Percentiles rank a stretch among this genome's conserved stretches.
Evolutionary conservation across 2,329 filamentous ascomycete species (phyloP).

Genomic region (Epichloe gansuensis): DNA sequence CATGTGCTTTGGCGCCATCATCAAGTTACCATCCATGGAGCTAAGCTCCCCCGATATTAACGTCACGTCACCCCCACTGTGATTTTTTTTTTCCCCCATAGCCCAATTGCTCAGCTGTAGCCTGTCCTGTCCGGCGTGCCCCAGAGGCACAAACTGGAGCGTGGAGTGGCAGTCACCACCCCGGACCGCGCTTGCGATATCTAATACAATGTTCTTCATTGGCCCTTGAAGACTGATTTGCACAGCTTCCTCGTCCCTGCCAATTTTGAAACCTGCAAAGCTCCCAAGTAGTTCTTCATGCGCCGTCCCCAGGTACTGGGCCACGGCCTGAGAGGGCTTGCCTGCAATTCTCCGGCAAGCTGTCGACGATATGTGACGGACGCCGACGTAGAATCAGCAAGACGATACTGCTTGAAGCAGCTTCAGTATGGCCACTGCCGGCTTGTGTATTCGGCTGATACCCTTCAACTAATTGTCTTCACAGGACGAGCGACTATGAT

Average conservation of each 20-base stretch:
- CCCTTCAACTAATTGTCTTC: slow-evolving; percentile 4
- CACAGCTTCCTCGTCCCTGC: background rate
- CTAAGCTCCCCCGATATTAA: background rate
- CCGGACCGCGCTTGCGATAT: background rate
- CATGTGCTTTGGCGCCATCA: slow-evolving; percentile 11
- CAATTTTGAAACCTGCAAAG: background rate
- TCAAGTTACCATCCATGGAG: background rate
- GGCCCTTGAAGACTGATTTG: background rate
- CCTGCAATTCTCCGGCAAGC: slow-evolving; percentile 10
- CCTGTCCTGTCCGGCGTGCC: too few relatives aligned
- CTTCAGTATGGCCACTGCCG: slow-evolving; percentile 27
- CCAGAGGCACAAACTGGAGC: too few relatives aligned
- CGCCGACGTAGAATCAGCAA: slow-evolving; percentile 38
- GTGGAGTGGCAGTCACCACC: background rate
- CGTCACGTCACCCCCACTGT: slow-evolving; percentile 12
- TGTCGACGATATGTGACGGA: slow-evolving; percentile 35
- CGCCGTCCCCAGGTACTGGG: slow-evolving; percentile 22
- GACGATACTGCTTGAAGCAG: slow-evolving; percentile 41
- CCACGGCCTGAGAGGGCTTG: slow-evolving; percentile 26
- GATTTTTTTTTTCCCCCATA: background rate
- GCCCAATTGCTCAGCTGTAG: background rate
- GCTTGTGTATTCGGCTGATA: too few relatives aligned
- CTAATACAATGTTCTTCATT: slow-evolving; percentile 10
- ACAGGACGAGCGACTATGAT: slow-evolving; percentile 75
- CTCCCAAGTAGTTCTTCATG: slow-evolving; percentile 18